Conservation (phyloP, 345 rosid species). For the Hypericum perforatum region DNA sequence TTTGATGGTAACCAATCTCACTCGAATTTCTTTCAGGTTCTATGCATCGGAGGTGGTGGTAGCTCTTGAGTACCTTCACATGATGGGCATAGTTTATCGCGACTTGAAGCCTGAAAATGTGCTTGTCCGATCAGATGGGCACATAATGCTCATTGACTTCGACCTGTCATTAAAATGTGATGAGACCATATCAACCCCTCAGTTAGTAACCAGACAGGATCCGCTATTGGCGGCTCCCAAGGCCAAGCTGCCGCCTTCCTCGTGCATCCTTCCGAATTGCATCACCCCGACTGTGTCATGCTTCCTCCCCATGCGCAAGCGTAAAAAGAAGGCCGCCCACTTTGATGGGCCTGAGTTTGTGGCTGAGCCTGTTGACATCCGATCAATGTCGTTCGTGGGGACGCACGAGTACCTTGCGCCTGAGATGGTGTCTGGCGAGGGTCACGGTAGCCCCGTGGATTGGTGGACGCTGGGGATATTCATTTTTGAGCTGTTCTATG, state of each 20-base stretch:
- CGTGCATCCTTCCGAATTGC: slow-evolving; percentile 76
- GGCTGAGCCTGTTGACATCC: slow-evolving; percentile 70
- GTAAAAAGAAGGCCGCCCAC: slow-evolving; percentile 53
- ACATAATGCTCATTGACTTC: slow-evolving; percentile 87
- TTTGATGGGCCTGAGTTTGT: slow-evolving; percentile 61
- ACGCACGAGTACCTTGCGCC: slow-evolving; percentile 93
- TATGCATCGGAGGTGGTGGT: slow-evolving; percentile 81
- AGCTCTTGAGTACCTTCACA: slow-evolving; percentile 93
- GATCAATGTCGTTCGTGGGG: slow-evolving; percentile 93
- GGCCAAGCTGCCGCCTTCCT: slow-evolving; percentile 35
- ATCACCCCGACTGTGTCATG: slow-evolving; percentile 86
- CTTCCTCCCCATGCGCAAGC: slow-evolving; percentile 54
- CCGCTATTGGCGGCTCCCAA: slow-evolving; percentile 20
- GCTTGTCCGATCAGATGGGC: slow-evolving; percentile 77
- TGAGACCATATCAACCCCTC: slow-evolving; percentile 56
- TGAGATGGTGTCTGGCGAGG: slow-evolving; percentile 86
- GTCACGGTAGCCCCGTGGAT: slow-evolving; percentile 78
- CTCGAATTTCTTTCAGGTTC: slow-evolving; percentile 35
- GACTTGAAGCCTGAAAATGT: slow-evolving; percentile 93
- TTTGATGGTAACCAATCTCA: too few species aligned
- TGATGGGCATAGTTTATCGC: slow-evolving; percentile 89
- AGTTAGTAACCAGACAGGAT: slow-evolving; percentile 35
- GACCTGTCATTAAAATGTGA: slow-evolving; percentile 84
- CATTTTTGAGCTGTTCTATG: slow-evolving; percentile 68
- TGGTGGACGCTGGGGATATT: slow-evolving; percentile 97